These are phyloP conservation scores for Saccharomycopsis sp. DNA, from an alignment of 805 yeast species.

Conservation along the genomic window DNA sequence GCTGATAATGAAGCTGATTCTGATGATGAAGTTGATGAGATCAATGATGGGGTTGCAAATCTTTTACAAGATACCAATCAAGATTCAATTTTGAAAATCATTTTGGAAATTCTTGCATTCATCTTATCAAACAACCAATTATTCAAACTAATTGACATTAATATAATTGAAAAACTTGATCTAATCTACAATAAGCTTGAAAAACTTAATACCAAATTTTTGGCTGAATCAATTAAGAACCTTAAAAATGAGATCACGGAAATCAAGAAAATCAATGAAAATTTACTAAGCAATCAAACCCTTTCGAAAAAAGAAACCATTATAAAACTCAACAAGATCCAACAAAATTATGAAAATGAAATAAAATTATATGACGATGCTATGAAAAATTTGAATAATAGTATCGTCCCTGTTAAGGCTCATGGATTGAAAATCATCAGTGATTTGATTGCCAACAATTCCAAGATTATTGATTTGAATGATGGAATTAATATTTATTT, in stretches of 20 bases:
- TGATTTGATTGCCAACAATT: constrained; percentile 34
- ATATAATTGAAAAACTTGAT: constrained; percentile 20
- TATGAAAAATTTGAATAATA: constrained; percentile 58
- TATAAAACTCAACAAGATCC: constrained; percentile 9
- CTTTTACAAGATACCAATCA: constrained; percentile 19
- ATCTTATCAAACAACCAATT: constrained; percentile 25
- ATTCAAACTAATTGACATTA: constrained; percentile 9
- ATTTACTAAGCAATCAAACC: not conserved
- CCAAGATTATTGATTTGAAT: constrained; percentile 40
- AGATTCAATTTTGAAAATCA: constrained; percentile 24
- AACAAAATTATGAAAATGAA: constrained; percentile 26
- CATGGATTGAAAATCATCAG: constrained; percentile 67
- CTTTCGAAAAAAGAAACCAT: constrained; percentile 7
- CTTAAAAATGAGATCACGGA: constrained; percentile 1
- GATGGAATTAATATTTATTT: constrained; percentile 54
- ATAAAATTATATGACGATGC: constrained; percentile 44
- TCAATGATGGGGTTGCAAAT: constrained; percentile 16
- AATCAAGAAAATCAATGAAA: constrained; percentile 1
- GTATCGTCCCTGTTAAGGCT: constrained; percentile 75
- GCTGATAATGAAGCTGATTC: constrained; percentile 27
- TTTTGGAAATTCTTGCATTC: constrained; percentile 30
- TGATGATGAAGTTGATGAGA: constrained; percentile 28
- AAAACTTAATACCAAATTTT: not conserved
- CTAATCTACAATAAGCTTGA: constrained; percentile 23
- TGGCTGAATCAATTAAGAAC: not conserved